phyloP scores from a whole-genome alignment of 805 yeast genomes.

The Candida tammaniensis region DNA sequence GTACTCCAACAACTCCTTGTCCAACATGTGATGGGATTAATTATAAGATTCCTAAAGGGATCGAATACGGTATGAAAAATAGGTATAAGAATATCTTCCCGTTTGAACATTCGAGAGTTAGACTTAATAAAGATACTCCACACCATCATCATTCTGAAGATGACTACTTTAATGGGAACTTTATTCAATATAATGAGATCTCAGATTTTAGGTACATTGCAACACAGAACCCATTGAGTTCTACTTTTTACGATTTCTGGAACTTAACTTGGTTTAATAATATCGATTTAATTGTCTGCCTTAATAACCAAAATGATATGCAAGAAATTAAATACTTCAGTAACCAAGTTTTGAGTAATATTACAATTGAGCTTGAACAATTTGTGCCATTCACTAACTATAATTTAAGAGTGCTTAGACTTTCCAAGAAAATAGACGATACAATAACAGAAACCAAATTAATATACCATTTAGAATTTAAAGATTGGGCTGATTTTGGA shows the following conservation, averaged over 20 bases:
- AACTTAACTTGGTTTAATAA: constrained; percentile 32
- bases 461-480: constrained; percentile 39
- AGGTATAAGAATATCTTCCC: constrained; percentile 49
- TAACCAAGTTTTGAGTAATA: constrained; percentile 16
- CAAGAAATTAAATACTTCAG: constrained; percentile 17
- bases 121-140: constrained; percentile 16
- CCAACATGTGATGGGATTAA: constrained; percentile 40
- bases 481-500: constrained; percentile 49
- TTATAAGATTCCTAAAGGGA: constrained; percentile 41
- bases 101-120: constrained; percentile 47
- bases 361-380: constrained; percentile 12
- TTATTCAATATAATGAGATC: constrained; percentile 28
- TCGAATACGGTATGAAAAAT: constrained; percentile 44
- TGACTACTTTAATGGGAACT: constrained; percentile 47
- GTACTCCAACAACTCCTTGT: constrained; percentile 42
- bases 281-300: constrained; percentile 34
- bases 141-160: constrained; percentile 15
- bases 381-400: constrained; percentile 14
- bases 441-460: constrained; percentile 8
- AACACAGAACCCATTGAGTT: constrained; percentile 42
- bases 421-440: constrained; percentile 9
- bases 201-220: constrained; percentile 35
- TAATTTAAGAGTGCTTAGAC: constrained; percentile 15
- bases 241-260: constrained; percentile 46
- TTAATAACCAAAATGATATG: constrained; percentile 26